These are phyloP conservation scores for Candida ipomoeae DNA, from an alignment of 805 yeast genomes.

Conservation along the genomic window DNA sequence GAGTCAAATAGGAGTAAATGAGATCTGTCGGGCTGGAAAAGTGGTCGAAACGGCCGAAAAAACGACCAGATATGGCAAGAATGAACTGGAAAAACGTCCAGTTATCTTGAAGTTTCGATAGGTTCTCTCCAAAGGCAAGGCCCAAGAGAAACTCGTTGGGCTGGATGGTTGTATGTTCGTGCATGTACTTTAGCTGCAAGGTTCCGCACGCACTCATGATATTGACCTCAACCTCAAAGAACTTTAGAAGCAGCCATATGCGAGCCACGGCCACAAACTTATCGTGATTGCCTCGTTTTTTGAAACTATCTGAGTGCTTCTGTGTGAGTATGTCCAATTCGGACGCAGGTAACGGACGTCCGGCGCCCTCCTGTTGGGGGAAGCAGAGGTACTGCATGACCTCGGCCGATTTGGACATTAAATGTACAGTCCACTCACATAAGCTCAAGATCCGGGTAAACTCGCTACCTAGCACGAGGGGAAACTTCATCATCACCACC, in stretches of 20 bases:
- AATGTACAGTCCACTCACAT: constrained; percentile 6
- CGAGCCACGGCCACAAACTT: constrained; percentile 15
- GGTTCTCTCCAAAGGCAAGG: constrained; percentile 3
- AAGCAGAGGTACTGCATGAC: constrained; percentile 6
- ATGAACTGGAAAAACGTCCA: constrained; percentile 7
- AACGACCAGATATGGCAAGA: constrained; percentile 4
- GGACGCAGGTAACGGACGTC: not conserved
- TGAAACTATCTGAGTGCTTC: not conserved
- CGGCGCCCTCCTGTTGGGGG: not conserved
- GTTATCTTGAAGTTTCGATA: constrained; percentile 1
- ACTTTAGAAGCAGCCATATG: constrained; percentile 12
- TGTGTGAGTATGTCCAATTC: constrained; percentile 1
- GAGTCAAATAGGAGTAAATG: constrained; percentile 11
- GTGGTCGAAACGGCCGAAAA: constrained; percentile 13
- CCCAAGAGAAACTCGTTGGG: constrained; percentile 9
- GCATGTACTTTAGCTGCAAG: constrained; percentile 6
- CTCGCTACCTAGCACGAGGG: constrained; percentile 6
- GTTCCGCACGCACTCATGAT: constrained; percentile 7
- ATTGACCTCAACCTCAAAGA: constrained; percentile 13
- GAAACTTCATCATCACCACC: constrained; percentile 10
- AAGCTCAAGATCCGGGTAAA: not conserved
- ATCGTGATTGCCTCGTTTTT: constrained; percentile 2
- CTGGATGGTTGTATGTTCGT: constrained; percentile 8
- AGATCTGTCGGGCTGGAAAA: constrained; percentile 8
- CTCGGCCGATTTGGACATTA: constrained; percentile 5